Evolutionary conservation across 2,329 filamentous ascomycete genomes (phyloP), one percentile per base, ranked within the genome.

Genomic region (Phialophora chinensis): DNA sequence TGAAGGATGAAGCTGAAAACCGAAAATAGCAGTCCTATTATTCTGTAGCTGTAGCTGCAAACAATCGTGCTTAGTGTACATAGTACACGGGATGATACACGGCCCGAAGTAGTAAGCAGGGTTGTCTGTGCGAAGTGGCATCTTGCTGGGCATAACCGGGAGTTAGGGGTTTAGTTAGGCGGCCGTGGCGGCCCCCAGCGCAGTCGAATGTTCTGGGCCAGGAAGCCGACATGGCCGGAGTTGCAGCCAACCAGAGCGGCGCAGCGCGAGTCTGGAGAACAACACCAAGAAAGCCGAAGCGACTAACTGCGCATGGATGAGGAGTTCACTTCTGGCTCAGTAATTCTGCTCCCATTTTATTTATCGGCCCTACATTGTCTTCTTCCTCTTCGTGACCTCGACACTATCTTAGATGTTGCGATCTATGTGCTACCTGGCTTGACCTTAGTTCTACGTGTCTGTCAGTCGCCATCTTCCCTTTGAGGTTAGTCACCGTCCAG

Each of bases 401-500:
- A 54, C 59, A 42, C 14, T 54, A 35, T 54, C 49, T 54, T 54
- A 52, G 31, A 25, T 35, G 25, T 42, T 53, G 38, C 20, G n/a
- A 54, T 61, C 59, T 61, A 54, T 10, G 47, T 61, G 59, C 59
- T 61, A 54, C 59, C 25, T 29, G 59, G 12, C 31, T 29, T 61
- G 31, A 61, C 25, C 25, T 52, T 27, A 44, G 38, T 44, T 44
- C 38, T 25, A 25, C 10, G 59, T 33, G 20, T 38, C 14, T 53
- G 53, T 63, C 38, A n/a, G 31, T 52, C 58, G 38, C 62, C 53
- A 27, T 53, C 12, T 23, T 29, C 35, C 33, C 25, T 49, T 53
- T 58, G 49, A 62, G 67, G 67, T 69, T 31, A 69, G 67, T 68
- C 57, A 35, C 47, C 60, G 58, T 68, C 66, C 63, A 50, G 54